A percentile compares a stretch with the other conserved stretches of the same genome.
Conservation (phyloP, 2,329 filamentous ascomycete genomes). For the Aureobasidium sp. region DNA sequence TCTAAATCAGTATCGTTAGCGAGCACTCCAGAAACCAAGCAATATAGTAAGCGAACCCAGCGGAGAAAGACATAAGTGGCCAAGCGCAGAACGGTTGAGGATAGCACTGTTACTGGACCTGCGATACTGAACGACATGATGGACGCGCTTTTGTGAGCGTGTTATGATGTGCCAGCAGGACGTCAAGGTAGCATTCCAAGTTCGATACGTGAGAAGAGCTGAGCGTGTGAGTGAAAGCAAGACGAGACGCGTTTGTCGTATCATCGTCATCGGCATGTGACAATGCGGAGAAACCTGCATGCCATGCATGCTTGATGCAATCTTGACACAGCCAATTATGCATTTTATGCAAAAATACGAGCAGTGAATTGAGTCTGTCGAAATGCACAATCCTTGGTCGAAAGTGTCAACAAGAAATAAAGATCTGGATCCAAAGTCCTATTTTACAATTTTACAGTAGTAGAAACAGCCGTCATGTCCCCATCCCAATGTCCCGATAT, state of each 20-base stretch:
- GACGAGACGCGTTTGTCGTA: background rate
- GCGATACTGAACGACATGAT: conserved; percentile 7
- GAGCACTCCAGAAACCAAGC: conserved; percentile 2
- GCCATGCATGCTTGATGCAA: background rate
- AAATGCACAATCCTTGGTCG: background rate
- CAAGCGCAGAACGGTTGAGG: conserved; percentile 24
- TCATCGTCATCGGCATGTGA: conserved; percentile 4
- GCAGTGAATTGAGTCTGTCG: background rate
- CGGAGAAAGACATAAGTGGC: conserved; percentile 30
- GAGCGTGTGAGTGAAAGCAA: background rate
- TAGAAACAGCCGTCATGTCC: conserved; percentile 3
- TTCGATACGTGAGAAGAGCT: background rate
- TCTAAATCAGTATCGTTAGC: conserved; percentile 21
- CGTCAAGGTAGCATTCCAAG: background rate
- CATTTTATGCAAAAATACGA: background rate
- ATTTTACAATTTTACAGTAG: conserved; percentile 13
- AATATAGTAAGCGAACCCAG: conserved; percentile 27
- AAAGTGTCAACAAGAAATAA: background rate
- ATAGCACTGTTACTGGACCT: conserved; percentile 20
- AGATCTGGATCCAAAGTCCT: background rate
- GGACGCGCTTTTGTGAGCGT: background rate
- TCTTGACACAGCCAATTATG: background rate
- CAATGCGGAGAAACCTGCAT: background rate
- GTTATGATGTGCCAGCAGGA: background rate
- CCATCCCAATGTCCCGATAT: background rate